Conservation (phyloP, 805 yeast genomes). For the Komagataella phaffii region DNA sequence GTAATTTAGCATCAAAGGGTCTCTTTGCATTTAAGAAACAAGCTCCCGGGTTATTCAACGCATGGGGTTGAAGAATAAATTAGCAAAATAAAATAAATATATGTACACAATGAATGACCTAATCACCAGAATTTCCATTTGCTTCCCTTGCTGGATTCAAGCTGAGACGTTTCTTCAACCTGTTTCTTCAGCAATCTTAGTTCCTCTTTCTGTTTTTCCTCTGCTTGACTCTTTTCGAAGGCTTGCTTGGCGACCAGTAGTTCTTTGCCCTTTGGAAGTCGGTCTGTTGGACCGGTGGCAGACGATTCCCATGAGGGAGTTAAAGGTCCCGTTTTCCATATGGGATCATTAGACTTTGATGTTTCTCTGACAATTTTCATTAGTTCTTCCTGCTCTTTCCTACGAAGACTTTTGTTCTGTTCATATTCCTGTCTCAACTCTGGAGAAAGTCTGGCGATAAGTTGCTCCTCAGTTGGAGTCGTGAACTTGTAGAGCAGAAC, state of each 20-base stretch:
- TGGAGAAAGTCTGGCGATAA: slow-evolving; percentile 65
- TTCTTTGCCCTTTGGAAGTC: slow-evolving; percentile 20
- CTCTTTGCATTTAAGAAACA: neutral
- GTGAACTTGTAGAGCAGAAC: slow-evolving; percentile 55
- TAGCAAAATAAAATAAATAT: neutral
- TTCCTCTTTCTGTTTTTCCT: slow-evolving; percentile 21
- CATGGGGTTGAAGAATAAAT: neutral
- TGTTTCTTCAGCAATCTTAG: slow-evolving; percentile 25
- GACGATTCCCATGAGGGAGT: slow-evolving; percentile 55
- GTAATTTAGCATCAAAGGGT: neutral
- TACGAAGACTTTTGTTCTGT: slow-evolving; percentile 43
- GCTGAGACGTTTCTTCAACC: slow-evolving; percentile 18
- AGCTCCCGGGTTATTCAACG: neutral
- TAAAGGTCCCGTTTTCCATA: slow-evolving; percentile 70
- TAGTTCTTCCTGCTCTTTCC: slow-evolving; percentile 54
- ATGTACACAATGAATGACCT: neutral
- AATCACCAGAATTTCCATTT: slow-evolving; percentile 11
- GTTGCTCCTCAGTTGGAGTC: slow-evolving; percentile 76
- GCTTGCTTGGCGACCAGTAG: slow-evolving; percentile 26
- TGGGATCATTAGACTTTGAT: slow-evolving; percentile 57
- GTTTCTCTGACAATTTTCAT: slow-evolving; percentile 56
- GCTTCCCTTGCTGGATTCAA: slow-evolving; percentile 16
- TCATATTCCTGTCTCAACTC: slow-evolving; percentile 71
- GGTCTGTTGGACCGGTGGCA: slow-evolving; percentile 5
- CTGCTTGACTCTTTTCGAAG: slow-evolving; percentile 35